Percentiles rank a stretch among this genome's conserved stretches.
Evolutionary conservation across 305 asterid genomes (phyloP).

Genomic region (Rubia tinctorum): DNA sequence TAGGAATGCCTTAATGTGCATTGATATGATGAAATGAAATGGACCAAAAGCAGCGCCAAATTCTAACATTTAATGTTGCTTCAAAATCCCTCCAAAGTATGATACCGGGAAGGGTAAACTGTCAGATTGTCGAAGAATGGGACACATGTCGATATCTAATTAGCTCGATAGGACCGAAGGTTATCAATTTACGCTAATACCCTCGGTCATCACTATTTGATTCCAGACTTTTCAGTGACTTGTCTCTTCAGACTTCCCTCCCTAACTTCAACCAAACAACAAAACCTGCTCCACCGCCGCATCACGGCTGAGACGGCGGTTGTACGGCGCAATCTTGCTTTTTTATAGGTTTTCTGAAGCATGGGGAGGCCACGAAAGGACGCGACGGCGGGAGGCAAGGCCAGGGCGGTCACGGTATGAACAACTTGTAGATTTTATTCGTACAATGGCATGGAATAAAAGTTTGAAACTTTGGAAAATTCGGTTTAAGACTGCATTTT

Average conservation of each 20-base stretch:
- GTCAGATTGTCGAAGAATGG: neutral
- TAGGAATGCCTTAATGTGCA: no score
- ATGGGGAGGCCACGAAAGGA: conserved; percentile 6
- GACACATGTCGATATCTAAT: neutral
- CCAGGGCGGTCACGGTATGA: neutral
- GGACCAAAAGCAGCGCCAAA: no score
- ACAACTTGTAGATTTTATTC: neutral
- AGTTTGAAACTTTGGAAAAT: neutral
- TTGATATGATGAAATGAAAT: no score
- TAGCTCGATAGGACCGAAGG: neutral
- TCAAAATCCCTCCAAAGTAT: neutral
- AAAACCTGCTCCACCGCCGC: neutral
- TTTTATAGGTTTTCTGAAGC: neutral
- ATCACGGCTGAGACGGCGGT: neutral
- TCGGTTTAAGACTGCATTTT: neutral
- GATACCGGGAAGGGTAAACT: neutral
- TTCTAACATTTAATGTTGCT: neutral
- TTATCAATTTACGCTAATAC: neutral
- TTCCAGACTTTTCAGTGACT: neutral
- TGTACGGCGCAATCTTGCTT: neutral
- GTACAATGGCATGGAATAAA: neutral
- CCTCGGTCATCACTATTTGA: neutral
- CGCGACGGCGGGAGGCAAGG: neutral
- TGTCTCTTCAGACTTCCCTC: neutral
- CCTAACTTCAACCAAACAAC: neutral